Evolutionary conservation across 768 basidiomycete genomes (phyloP), one percentile per base, ranked within the genome.

Genomic region (Baorangia bicolor): DNA sequence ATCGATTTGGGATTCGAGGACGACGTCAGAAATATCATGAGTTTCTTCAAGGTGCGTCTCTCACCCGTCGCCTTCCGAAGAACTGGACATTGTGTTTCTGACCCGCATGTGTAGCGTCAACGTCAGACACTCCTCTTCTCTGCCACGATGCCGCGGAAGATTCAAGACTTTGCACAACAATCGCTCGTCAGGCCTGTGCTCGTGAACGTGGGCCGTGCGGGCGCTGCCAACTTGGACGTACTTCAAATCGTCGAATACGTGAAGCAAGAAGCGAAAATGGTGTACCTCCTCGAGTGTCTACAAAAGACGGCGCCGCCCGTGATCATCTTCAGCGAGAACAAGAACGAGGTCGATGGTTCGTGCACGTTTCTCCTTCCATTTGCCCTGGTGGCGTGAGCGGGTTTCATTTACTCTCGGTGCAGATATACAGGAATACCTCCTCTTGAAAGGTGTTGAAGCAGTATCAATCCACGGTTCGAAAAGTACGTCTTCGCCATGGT

Each of bases 261-360:
- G 64, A 99, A 99, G 74, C 94, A 97, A 69, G 97, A 98, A 74
- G 97, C 97, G 0, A 99, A 99, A 74, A 98, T 98, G 97, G 95
- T 99, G 1, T 99, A 98, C 72, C 81, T 98, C 16, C 78, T 99
- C 44, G 97, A 99, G 72, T 98, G 95, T 70, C 73, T 99, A 58
- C 97, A 98, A 70, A 99, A 98, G 77, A 99, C 97, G 0, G 88
- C 97, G 1, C 97, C 97, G 8, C 97, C 97, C 2, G 94, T 96
- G 46, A 97, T 98, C 73, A 83, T 98, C 54, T 99, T 99, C 72
- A 94, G 90, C 60, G 97, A 99, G 69, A 98, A 96, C 77, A 99
- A 99, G 80, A 98, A 99, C 68, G 97, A 99, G 70, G 97, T 99
- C n/a, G 97, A 99, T 67, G 95, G 94, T 94, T 61, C 64, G 82